Base-by-base conservation (phyloP, 805 yeast genomes). In the Ogataea haglerorum region DNA sequence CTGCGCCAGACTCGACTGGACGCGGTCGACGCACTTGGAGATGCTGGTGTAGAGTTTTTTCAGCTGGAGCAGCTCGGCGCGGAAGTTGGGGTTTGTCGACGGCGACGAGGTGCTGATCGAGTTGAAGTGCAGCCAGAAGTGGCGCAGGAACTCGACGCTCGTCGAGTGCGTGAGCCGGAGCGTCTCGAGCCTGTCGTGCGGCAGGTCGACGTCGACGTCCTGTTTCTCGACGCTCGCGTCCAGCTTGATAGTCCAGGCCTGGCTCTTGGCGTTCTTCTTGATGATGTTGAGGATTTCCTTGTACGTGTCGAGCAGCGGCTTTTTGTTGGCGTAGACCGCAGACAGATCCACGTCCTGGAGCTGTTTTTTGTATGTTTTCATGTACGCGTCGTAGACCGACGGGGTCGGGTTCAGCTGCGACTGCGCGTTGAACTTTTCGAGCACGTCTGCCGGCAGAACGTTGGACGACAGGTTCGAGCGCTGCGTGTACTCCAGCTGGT, bases 101-200 rank as follows among this genome's bases (percentile, higher is more conserved):
- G 57, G 53, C 1, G 63, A 51, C 1, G 64, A 52, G 12, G 43
- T 41, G n/a, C 61, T 50, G 27, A 61, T 54, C 5, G 57, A 56
- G 43, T 73, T 74, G 51, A 76, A 76, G 55, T 78, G 81, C 1
- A 72, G 56, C 84, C 90, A 85, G 57, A 84, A 85, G 57, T 85
- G 95, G 42, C 78, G 75, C 29, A 85, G 61, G 56, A 85, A 85
- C 58, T 85, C 95, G 26, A 81, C 71, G 2, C 90, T 78, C 0
- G 93, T 82, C 1, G 82, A 76, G 56, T 85, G 90, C 12, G 82
- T 70, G 30, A 82, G 60, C 36, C 80, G 64, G 26, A 85, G 64
- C 32, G 72, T 68, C 36, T 80, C 85, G 15, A 61, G 43, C 37
- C 51, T 51, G 26, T 48, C 51, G 14, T 35, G 38, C 7, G 54